phyloP scores from a whole-genome alignment of 805 yeast species.

The Isabelozyma pseudorhagii region DNA sequence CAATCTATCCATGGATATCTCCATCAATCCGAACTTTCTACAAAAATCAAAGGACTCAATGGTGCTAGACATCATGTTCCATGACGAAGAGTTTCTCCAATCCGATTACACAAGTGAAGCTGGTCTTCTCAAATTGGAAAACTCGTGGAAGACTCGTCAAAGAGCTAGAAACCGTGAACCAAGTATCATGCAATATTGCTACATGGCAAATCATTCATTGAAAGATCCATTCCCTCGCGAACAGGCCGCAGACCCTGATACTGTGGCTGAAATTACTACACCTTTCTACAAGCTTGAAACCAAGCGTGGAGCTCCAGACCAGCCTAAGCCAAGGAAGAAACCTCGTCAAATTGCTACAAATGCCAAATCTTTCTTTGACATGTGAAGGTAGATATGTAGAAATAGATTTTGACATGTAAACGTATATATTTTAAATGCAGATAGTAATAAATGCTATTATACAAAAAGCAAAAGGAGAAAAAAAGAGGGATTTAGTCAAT shows the following conservation, averaged over 20 bases:
- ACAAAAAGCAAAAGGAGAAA: neutral
- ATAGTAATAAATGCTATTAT: neutral
- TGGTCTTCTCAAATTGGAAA: neutral
- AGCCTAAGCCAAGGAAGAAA: slow-evolving; percentile 3
- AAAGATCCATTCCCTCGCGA: neutral
- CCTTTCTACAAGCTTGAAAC: neutral
- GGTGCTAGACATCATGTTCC: slow-evolving; percentile 14
- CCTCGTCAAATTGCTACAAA: slow-evolving; percentile 7
- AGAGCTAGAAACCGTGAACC: slow-evolving; percentile 3
- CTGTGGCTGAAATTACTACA: neutral
- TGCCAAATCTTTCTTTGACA: slow-evolving; percentile 15
- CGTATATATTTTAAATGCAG: neutral
- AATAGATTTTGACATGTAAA: slow-evolving; percentile 10
- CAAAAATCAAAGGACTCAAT: neutral
- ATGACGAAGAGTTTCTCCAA: slow-evolving; percentile 4
- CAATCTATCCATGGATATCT: neutral
- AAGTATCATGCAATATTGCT: neutral
- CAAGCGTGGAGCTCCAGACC: neutral
- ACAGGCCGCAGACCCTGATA: neutral
- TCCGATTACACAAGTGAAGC: neutral
- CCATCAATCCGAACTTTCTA: slow-evolving; percentile 3
- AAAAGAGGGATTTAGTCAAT: neutral
- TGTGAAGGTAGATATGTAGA: slow-evolving; percentile 1
- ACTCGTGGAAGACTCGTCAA: slow-evolving; percentile 13
- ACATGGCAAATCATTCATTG: slow-evolving; percentile 4